Evolutionary conservation across 179 eudicot genomes (phyloP), one percentile per base, ranked within the genome.

Genomic region (Gypsophila paniculata): DNA sequence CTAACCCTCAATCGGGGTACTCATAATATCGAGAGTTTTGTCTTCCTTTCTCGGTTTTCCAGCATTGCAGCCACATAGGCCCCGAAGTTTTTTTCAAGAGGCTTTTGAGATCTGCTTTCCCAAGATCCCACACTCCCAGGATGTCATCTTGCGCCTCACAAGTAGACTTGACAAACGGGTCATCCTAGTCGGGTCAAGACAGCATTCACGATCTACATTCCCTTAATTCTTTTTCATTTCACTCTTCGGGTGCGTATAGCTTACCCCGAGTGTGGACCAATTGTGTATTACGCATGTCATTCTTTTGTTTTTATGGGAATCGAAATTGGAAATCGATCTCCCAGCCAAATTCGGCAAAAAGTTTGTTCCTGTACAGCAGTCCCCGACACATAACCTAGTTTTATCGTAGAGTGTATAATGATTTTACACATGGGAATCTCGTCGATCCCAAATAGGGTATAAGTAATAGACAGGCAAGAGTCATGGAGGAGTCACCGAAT

Each of bases 61-160:
- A 62, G 80, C 82, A 82, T 72, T 61, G 89, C 91, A 86, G 95
- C 86, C 83, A 86, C 73, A 79, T 80, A 80, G 80, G 85, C 88
- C 34, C 91, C 73, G 71, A 79, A 79, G 62, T 79, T 79, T 86
- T 84, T 86, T 86, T 77, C 52, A 36, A 83, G 82, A 75, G 90
- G 93, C 86, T 85, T 84, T 69, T 81, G 51, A 60, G 83, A 85
- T 91, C 89, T 85, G 87, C 81, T 72, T 48, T 79, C 73, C 73
- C 71, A 76, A 54, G 71, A 71, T 54, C 34, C 63, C 68, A 49
- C 75, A 65, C 3, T 58, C 84, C 77, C 78, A 72, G 90, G 78
- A 79, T 83, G 89, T 76, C 83, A 65, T 4, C 62, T 8, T 58
- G 34, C 8, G 62, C 34, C 62, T 23, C 3, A 58, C 62, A 58